Conservation (phyloP, 345 rosid species). For the Eutrema yunnanense region DNA sequence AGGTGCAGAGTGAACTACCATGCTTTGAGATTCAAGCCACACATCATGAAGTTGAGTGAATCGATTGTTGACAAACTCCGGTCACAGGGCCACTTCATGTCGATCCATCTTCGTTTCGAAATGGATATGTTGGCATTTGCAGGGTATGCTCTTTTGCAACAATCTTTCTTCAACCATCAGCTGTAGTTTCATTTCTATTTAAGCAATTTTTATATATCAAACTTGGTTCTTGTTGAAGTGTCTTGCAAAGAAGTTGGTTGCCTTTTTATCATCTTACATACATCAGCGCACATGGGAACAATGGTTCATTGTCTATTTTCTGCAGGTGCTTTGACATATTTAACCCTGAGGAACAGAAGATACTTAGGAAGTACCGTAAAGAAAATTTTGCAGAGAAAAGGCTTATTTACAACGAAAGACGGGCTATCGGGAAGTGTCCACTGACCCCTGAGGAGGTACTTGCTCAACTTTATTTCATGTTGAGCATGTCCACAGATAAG, state of each 20-base stretch:
- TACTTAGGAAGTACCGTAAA: conserved; percentile 72
- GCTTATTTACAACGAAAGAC: conserved; percentile 62
- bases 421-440: conserved; percentile 90
- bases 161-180: background rate
- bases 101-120: conserved; percentile 99
- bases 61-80: conserved; percentile 93
- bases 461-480: background rate
- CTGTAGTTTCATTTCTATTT: background rate
- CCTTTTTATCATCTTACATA: conserved; percentile 3
- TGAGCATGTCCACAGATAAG: background rate
- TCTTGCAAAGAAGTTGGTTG: conserved; percentile 2
- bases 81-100: conserved; percentile 95
- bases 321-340: conserved; percentile 93
- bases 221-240: background rate
- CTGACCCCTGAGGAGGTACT: conserved; percentile 89
- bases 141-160: conserved; percentile 54
- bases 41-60: conserved; percentile 85
- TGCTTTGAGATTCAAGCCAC: conserved; percentile 91
- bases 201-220: background rate
- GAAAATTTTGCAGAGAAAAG: conserved; percentile 76
- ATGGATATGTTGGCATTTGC: conserved; percentile 99
- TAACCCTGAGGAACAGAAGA: conserved; percentile 59
- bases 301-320: background rate
- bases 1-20: conserved; percentile 99
- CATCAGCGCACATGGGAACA: background rate